A percentile compares a stretch with the other conserved stretches of the same genome.
Evolutionary conservation across 495 filamentous ascomycete genomes (phyloP).

Genomic region (Penicillium lividum): DNA sequence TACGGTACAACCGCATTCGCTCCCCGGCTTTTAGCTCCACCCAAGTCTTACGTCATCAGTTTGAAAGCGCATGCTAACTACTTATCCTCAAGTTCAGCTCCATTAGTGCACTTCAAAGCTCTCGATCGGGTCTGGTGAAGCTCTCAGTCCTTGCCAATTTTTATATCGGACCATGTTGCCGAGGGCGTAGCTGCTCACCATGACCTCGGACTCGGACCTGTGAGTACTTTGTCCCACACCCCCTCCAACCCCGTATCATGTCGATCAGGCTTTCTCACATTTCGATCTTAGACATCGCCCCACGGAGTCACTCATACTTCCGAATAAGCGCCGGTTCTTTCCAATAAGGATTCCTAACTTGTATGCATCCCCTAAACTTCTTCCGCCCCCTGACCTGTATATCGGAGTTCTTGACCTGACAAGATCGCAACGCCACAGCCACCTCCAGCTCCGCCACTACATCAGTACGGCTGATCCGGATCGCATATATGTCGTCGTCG

Average conservation of each 20-base stretch:
- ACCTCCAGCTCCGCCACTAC: slow-evolving; percentile 89
- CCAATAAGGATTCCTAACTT: slow-evolving; percentile 71
- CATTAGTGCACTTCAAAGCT: slow-evolving; percentile 4
- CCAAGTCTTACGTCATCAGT: slow-evolving; percentile 48
- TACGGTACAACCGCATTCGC: slow-evolving; percentile 23
- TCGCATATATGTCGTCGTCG: slow-evolving; percentile 79
- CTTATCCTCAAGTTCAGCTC: slow-evolving; percentile 18
- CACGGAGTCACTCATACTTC: slow-evolving; percentile 60
- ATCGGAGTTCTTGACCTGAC: slow-evolving; percentile 10
- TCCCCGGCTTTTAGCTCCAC: slow-evolving; percentile 36
- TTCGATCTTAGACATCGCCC: slow-evolving; percentile 50
- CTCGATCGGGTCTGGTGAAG: slow-evolving; percentile 14
- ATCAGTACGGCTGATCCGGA: slow-evolving; percentile 77
- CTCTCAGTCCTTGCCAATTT: slow-evolving; percentile 16
- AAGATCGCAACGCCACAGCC: slow-evolving; percentile 50
- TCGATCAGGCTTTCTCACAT: slow-evolving; percentile 16
- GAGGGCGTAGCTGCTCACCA: slow-evolving; percentile 37
- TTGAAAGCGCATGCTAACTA: slow-evolving; percentile 23
- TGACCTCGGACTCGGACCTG: slow-evolving; percentile 49
- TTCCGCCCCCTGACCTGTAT: background rate
- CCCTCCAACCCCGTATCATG: slow-evolving; percentile 7
- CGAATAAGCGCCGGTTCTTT: slow-evolving; percentile 71
- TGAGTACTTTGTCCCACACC: slow-evolving; percentile 28
- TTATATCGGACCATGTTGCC: slow-evolving; percentile 37
- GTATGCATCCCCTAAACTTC: slow-evolving; percentile 48